A percentile compares a stretch with the other conserved stretches of the same genome.
Conservation (phyloP, 306 rosid species). For the Prunus mongolica region DNA sequence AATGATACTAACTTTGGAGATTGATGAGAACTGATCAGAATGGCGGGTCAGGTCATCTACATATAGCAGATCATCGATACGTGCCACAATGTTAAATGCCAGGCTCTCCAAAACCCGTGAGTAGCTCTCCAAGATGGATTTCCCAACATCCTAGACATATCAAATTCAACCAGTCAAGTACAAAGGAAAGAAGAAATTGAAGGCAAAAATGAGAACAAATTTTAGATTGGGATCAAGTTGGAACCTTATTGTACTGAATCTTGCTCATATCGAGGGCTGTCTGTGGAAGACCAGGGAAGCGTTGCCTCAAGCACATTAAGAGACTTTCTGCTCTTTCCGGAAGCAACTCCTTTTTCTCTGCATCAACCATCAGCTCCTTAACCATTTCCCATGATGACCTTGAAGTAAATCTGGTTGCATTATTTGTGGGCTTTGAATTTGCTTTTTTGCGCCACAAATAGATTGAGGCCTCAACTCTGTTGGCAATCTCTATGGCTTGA, state of each 20-base stretch:
- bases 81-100: slow-evolving; percentile 78
- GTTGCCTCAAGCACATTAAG: slow-evolving; percentile 73
- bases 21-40: slow-evolving; percentile 56
- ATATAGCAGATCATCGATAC: slow-evolving; percentile 83
- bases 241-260: slow-evolving; percentile 92
- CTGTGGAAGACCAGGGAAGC: slow-evolving; percentile 93
- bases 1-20: slow-evolving; percentile 60
- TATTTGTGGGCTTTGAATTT: slow-evolving; percentile 45
- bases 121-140: slow-evolving; percentile 91
- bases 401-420: slow-evolving; percentile 45
- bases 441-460: slow-evolving; percentile 65
- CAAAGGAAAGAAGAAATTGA: neutral
- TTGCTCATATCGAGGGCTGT: slow-evolving; percentile 85
- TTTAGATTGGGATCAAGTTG: neutral
- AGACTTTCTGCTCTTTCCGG: slow-evolving; percentile 92
- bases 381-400: slow-evolving; percentile 98
- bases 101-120: slow-evolving; percentile 88
- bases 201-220: neutral
- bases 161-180: neutral
- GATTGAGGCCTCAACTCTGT: slow-evolving; percentile 77
- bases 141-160: slow-evolving; percentile 74
- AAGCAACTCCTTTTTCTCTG: slow-evolving; percentile 78
- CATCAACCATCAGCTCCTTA: slow-evolving; percentile 85
- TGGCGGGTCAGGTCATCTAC: slow-evolving; percentile 80
- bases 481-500: slow-evolving; percentile 87